Evolutionary conservation across 352 stramenopile species (phyloP).

Genomic region (Pythium guiyangense): DNA sequence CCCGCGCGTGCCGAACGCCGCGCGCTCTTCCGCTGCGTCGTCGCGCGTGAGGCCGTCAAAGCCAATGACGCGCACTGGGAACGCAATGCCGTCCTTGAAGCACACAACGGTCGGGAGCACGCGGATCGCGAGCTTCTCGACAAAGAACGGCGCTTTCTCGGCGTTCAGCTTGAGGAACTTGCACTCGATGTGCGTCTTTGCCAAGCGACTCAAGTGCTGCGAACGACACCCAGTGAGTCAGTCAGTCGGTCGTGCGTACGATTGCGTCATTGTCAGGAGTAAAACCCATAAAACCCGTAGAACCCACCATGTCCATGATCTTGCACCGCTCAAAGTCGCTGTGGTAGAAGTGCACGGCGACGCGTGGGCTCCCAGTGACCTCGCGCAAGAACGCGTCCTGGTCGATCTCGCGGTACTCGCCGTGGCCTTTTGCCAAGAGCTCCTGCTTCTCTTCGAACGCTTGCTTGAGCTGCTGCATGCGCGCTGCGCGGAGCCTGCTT

Average conservation of each 20-base stretch:
- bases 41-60: constrained; percentile 91
- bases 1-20: constrained; percentile 32
- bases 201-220: constrained; percentile 55
- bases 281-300: background rate
- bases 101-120: constrained; percentile 93
- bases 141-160: constrained; percentile 94
- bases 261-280: background rate
- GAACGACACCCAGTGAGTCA: no score
- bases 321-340: constrained; percentile 97
- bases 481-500: constrained; percentile 75
- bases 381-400: constrained; percentile 96
- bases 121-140: constrained; percentile 90
- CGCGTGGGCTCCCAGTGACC: constrained; percentile 82
- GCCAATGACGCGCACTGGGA: constrained; percentile 85
- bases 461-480: constrained; percentile 66
- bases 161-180: constrained; percentile 95
- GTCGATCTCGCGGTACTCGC: constrained; percentile 87
- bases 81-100: constrained; percentile 90
- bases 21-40: constrained; percentile 50
- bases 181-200: constrained; percentile 77
- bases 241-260: no score
- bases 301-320: constrained; percentile 92
- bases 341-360: constrained; percentile 95
- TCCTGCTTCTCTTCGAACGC: constrained; percentile 55
- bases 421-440: constrained; percentile 67